Conservation (phyloP, 495 filamentous ascomycete genomes). For the Penicillium argentinense region DNA sequence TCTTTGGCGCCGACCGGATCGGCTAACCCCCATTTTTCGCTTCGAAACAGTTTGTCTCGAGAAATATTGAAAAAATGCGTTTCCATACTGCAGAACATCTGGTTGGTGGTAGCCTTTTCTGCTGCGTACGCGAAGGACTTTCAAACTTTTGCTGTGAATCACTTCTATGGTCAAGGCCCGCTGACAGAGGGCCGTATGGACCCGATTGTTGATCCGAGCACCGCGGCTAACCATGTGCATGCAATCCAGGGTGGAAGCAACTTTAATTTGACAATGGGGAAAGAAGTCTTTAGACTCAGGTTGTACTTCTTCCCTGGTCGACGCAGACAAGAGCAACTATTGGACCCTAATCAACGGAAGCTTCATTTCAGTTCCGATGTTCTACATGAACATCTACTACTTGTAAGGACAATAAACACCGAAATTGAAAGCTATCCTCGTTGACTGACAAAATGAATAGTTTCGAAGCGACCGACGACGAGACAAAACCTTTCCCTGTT, state of each 20-base stretch:
- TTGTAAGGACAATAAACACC: constrained; percentile 42
- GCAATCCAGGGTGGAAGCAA: constrained; percentile 73
- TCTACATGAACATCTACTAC: constrained; percentile 72
- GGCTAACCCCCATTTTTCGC: not conserved
- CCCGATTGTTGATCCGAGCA: constrained; percentile 51
- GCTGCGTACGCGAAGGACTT: constrained; percentile 3
- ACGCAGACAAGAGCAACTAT: constrained; percentile 72
- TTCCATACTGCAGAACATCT: not conserved
- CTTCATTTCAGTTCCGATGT: constrained; percentile 68
- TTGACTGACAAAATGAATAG: constrained; percentile 49
- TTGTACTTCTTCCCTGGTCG: constrained; percentile 67
- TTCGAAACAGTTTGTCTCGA: not conserved
- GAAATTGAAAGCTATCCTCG: not conserved
- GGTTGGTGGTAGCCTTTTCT: not conserved
- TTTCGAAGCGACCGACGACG: constrained; percentile 53
- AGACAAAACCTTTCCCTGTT: constrained; percentile 64
- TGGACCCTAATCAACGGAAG: constrained; percentile 69
- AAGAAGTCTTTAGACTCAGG: constrained; percentile 56
- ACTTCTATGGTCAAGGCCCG: constrained; percentile 19
- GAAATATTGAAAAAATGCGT: not conserved
- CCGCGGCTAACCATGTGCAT: constrained; percentile 67
- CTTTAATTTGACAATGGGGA: constrained; percentile 64
- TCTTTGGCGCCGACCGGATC: not conserved
- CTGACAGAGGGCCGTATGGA: constrained; percentile 14
- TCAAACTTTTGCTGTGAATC: constrained; percentile 19